phyloP scores from a whole-genome alignment of 2,329 filamentous ascomycete species.

The Sporothrix pseudoabietina region DNA sequence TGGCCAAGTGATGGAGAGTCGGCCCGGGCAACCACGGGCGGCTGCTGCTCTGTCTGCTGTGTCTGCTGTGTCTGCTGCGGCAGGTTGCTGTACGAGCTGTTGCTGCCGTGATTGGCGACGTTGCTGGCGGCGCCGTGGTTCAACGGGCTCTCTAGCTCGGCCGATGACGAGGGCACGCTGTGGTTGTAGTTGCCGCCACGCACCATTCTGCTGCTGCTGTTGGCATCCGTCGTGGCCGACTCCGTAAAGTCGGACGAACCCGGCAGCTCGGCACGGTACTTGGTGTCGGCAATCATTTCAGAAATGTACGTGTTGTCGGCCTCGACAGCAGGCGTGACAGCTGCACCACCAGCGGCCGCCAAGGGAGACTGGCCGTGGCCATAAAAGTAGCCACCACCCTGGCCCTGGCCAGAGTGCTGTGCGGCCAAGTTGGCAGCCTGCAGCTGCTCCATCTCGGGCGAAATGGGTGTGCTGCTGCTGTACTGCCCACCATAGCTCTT shows the following conservation, averaged over 20 bases:
- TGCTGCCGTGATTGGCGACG: constrained; percentile 40
- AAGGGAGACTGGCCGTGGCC: constrained; percentile 32
- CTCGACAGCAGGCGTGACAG: constrained; percentile 40
- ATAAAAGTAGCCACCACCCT: constrained; percentile 28
- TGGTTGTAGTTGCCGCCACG: constrained; percentile 21
- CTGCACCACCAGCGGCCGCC: background rate
- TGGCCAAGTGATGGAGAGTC: constrained; percentile 34
- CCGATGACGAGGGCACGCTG: constrained; percentile 26
- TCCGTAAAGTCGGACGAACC: constrained; percentile 44
- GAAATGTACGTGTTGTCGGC: constrained; percentile 49
- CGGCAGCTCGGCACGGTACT: constrained; percentile 49
- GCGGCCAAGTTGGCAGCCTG: background rate
- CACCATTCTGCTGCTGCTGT: constrained; percentile 30
- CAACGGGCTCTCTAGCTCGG: constrained; percentile 38
- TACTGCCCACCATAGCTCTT: background rate
- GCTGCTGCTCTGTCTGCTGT: constrained; percentile 23
- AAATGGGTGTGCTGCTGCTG: constrained; percentile 38
- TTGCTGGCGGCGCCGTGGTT: constrained; percentile 32
- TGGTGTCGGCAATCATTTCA: constrained; percentile 53
- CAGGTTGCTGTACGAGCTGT: constrained; percentile 36
- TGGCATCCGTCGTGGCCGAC: constrained; percentile 25
- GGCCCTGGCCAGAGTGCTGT: background rate
- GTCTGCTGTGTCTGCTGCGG: constrained; percentile 12
- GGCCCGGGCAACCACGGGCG: constrained; percentile 20
- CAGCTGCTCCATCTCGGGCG: constrained; percentile 44